phyloP scores from a whole-genome alignment of 2,329 filamentous ascomycete species.

The Talaromyces rugulosus region DNA sequence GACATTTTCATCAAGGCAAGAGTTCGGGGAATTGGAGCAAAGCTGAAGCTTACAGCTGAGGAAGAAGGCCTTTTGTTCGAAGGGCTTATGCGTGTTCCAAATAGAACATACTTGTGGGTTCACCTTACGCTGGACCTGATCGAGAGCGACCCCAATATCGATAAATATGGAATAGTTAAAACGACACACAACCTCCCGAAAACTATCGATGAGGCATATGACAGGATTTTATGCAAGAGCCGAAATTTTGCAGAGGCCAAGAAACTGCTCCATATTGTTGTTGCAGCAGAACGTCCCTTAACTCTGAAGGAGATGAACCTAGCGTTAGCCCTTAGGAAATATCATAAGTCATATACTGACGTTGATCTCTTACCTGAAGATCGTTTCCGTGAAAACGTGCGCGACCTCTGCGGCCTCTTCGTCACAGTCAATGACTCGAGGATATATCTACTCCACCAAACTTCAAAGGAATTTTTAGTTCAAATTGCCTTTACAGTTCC shows the following conservation, averaged over 20 bases:
- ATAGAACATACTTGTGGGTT: constrained; percentile 38
- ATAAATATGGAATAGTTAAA: neutral
- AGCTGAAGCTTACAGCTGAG: no score
- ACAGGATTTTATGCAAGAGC: constrained; percentile 30
- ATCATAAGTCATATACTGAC: constrained; percentile 5
- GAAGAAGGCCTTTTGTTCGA: no score
- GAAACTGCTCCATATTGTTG: constrained; percentile 31
- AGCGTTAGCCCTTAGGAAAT: constrained; percentile 18
- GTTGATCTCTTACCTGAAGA: constrained; percentile 10
- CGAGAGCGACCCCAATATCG: constrained; percentile 8
- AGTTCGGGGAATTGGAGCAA: constrained; percentile 17
- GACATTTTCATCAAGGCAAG: constrained; percentile 2
- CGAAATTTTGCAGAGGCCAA: constrained; percentile 18
- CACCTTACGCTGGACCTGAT: constrained; percentile 30
- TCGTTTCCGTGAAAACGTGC: constrained; percentile 17
- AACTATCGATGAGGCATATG: constrained; percentile 23
- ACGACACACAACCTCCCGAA: constrained; percentile 17
- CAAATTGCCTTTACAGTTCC: neutral
- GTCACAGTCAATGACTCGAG: constrained; percentile 25
- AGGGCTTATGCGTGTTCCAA: constrained; percentile 12
- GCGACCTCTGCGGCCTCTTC: constrained; percentile 32
- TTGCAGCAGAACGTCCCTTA: constrained; percentile 29
- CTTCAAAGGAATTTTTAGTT: constrained; percentile 33
- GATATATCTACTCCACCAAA: constrained; percentile 38
- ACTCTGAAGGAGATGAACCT: constrained; percentile 27